A percentile compares a stretch with the other conserved stretches of the same genome.
Conservation (phyloP, 192 early-diverging fungal species). For the Allomyces javanicus region DNA sequence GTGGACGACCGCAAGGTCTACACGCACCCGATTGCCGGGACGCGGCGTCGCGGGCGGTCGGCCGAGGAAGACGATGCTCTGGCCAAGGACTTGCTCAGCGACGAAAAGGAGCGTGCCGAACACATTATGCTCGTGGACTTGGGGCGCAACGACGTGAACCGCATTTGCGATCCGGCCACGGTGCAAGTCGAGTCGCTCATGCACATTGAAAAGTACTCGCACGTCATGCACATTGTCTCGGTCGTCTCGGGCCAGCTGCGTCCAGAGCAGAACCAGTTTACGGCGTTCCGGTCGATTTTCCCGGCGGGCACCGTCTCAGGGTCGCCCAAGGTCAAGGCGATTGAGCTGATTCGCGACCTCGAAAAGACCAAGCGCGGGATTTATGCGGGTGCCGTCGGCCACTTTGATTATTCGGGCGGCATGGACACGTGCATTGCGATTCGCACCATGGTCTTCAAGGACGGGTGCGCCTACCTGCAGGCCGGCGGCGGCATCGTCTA, state of each 20-base stretch:
- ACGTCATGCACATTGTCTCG: conserved; percentile 99
- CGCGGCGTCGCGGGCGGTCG: conserved; percentile 72
- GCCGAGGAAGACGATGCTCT: conserved; percentile 73
- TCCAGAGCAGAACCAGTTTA: conserved; percentile 71
- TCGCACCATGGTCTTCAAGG: conserved; percentile 96
- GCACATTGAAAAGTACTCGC: conserved; percentile 88
- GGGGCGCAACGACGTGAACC: conserved; percentile 95
- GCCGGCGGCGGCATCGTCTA: conserved; percentile 92
- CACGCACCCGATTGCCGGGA: conserved; percentile 97
- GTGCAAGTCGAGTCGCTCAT: conserved; percentile 92
- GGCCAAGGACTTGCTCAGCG: conserved; percentile 67
- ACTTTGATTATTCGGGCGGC: conserved; percentile 80
- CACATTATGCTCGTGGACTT: conserved; percentile 99
- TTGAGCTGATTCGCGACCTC: conserved; percentile 78
- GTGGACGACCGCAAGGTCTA: conserved; percentile 62
- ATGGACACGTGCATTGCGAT: conserved; percentile 97
- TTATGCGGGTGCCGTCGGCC: conserved; percentile 77
- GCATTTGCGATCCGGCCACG: conserved; percentile 77
- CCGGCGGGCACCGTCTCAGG: conserved; percentile 97
- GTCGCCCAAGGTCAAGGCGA: conserved; percentile 91
- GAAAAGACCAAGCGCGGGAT: conserved; percentile 87
- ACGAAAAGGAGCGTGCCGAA: conserved; percentile 92
- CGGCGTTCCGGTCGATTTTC: conserved; percentile 94
- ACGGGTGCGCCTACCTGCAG: conserved; percentile 84
- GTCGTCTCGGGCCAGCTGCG: conserved; percentile 80